Evolutionary conservation across 1,284 basidiomycete species (phyloP).

Genomic region (Lentinus polychrous): DNA sequence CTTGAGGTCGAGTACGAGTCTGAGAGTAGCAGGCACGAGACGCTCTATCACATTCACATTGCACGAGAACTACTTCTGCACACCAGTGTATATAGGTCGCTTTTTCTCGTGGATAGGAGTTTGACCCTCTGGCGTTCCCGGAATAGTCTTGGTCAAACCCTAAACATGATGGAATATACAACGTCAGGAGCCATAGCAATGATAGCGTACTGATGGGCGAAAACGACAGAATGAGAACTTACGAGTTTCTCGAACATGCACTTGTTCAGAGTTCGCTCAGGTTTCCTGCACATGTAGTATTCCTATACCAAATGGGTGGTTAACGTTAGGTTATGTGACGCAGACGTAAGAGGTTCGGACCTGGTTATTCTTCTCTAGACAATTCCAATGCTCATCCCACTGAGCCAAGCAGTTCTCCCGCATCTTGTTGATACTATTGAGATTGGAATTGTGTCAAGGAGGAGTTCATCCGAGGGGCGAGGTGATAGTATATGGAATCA

Average conservation of each 20-base stretch:
- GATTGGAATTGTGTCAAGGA: constrained; percentile 2
- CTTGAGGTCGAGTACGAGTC: not conserved
- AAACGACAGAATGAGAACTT: constrained; percentile 26
- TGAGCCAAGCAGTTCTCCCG: constrained; percentile 85
- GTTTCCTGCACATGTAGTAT: constrained; percentile 87
- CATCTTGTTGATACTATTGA: constrained; percentile 81
- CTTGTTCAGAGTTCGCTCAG: constrained; percentile 84
- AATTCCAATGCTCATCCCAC: constrained; percentile 93
- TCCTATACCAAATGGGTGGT: constrained; percentile 49
- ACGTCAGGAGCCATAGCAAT: not conserved
- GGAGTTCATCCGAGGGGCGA: no score
- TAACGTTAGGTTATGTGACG: not conserved
- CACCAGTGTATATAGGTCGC: constrained; percentile 72
- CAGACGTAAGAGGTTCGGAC: constrained; percentile 34
- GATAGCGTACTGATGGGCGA: not conserved
- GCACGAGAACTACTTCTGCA: constrained; percentile 70
- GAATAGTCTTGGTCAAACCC: constrained; percentile 91
- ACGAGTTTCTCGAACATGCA: constrained; percentile 98
- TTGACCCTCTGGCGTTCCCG: constrained; percentile 82
- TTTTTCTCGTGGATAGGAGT: constrained; percentile 87
- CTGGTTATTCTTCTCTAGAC: constrained; percentile 94
- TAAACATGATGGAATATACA: constrained; percentile 24
- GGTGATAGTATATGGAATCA: not conserved
- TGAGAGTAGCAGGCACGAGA: not conserved
- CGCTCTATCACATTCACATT: constrained; percentile 7